These are phyloP conservation scores for Drechslerella coelobrocha DNA, from an alignment of 2,329 filamentous ascomycete species.

Conservation along the genomic window DNA sequence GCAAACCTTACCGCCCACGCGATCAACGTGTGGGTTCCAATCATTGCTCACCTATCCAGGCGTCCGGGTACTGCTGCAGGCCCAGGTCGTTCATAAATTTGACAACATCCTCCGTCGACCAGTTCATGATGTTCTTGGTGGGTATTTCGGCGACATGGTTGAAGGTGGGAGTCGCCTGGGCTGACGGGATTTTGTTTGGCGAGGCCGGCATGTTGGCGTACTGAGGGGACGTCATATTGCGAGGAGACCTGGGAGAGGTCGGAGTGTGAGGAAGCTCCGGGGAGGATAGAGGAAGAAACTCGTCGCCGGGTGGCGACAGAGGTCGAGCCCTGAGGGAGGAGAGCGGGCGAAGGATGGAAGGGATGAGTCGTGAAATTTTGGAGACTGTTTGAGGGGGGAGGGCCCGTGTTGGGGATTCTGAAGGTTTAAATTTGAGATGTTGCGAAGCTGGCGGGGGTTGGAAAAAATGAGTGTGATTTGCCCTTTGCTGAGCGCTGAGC, in stretches of 20 bases:
- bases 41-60: constrained; percentile 75
- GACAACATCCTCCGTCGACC: constrained; percentile 85
- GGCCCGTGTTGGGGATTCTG: constrained; percentile 35
- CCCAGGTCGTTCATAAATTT: constrained; percentile 84
- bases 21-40: constrained; percentile 1
- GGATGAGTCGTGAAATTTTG: constrained; percentile 52
- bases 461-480: constrained; percentile 3
- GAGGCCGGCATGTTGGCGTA: constrained; percentile 49
- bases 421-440: constrained; percentile 9
- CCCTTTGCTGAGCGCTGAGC: background rate
- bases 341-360: constrained; percentile 51
- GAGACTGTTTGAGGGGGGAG: constrained; percentile 49
- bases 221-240: constrained; percentile 49
- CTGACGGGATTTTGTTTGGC: constrained; percentile 47
- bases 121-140: constrained; percentile 77
- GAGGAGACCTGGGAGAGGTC: constrained; percentile 49
- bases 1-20: constrained; percentile 1
- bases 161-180: constrained; percentile 49
- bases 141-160: constrained; percentile 61
- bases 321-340: constrained; percentile 50
- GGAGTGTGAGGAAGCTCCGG: constrained; percentile 50
- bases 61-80: constrained; percentile 79
- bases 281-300: constrained; percentile 46
- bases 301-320: constrained; percentile 49
- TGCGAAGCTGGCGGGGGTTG: constrained; percentile 13